These are phyloP conservation scores for Curvularia eragrostidis DNA, from an alignment of 2,329 filamentous ascomycete genomes.

Conservation along the genomic window DNA sequence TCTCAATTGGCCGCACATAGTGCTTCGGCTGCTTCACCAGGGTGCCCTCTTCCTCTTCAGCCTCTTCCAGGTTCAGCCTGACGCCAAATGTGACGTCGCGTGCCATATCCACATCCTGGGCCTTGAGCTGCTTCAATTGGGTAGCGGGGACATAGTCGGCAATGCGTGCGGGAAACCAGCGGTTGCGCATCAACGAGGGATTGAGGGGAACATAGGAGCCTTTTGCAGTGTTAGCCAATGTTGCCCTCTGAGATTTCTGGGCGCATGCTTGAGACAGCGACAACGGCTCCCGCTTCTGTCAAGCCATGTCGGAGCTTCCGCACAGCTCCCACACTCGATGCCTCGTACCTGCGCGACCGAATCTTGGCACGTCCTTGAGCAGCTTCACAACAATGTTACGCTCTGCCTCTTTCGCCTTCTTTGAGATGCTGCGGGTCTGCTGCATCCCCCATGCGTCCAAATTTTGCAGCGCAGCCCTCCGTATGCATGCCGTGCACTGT, in stretches of 20 bases:
- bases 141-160: constrained; percentile 60
- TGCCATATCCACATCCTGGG: constrained; percentile 53
- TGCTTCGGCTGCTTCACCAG: constrained; percentile 25
- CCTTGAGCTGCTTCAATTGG: constrained; percentile 55
- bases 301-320: neutral
- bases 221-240: constrained; percentile 41
- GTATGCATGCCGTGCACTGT: constrained; percentile 50
- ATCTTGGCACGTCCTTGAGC: constrained; percentile 60
- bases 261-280: constrained; percentile 3
- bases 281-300: neutral
- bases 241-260: neutral
- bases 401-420: constrained; percentile 52
- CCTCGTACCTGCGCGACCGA: constrained; percentile 52
- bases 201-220: constrained; percentile 61
- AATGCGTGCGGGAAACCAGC: constrained; percentile 59
- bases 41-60: constrained; percentile 32
- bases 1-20: constrained; percentile 49
- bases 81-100: constrained; percentile 57
- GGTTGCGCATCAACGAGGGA: constrained; percentile 62
- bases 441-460: constrained; percentile 38
- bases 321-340: neutral
- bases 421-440: constrained; percentile 56
- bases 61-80: constrained; percentile 38
- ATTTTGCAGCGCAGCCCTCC: constrained; percentile 41
- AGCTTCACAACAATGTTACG: constrained; percentile 59